Evolutionary conservation across 208 protist genomes (phyloP).

Genomic region (Wallacemonas sp.): DNA sequence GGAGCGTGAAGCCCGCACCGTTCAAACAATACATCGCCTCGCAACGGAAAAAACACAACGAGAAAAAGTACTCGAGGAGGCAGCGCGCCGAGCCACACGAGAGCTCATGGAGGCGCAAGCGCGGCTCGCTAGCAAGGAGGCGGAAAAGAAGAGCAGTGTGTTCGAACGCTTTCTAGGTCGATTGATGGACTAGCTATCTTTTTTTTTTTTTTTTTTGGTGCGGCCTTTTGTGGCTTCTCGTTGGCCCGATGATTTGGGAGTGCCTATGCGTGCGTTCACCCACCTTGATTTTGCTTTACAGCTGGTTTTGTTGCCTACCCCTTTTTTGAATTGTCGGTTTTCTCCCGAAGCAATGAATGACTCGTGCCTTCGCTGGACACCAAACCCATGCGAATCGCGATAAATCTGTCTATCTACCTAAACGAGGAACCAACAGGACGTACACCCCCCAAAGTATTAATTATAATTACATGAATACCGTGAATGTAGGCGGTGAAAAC

Average conservation of each 20-base stretch:
- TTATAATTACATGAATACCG: no score
- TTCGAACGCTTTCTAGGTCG: constrained; percentile 39
- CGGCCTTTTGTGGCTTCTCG: neutral
- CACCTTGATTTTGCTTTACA: no score
- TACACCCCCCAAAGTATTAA: no score
- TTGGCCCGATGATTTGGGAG: neutral
- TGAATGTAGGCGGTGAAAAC: no score
- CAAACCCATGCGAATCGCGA: no score
- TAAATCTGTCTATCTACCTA: no score
- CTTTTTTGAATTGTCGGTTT: no score
- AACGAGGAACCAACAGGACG: no score
- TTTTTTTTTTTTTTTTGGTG: constrained; percentile 14
- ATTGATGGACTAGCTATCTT: constrained; percentile 20
- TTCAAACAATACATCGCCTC: constrained; percentile 41
- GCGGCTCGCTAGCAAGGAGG: constrained; percentile 37
- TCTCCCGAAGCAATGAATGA: no score
- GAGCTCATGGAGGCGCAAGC: constrained; percentile 72
- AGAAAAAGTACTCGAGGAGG: constrained; percentile 66
- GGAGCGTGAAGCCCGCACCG: constrained; percentile 43
- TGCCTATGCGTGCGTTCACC: no score
- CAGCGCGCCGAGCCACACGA: constrained; percentile 46
- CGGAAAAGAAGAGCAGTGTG: constrained; percentile 31
- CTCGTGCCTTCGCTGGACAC: no score
- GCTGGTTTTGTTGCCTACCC: no score
- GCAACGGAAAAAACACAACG: constrained; percentile 49